phyloP scores from a whole-genome alignment of 106 monocot species.

The Platanthera zijinensis region DNA sequence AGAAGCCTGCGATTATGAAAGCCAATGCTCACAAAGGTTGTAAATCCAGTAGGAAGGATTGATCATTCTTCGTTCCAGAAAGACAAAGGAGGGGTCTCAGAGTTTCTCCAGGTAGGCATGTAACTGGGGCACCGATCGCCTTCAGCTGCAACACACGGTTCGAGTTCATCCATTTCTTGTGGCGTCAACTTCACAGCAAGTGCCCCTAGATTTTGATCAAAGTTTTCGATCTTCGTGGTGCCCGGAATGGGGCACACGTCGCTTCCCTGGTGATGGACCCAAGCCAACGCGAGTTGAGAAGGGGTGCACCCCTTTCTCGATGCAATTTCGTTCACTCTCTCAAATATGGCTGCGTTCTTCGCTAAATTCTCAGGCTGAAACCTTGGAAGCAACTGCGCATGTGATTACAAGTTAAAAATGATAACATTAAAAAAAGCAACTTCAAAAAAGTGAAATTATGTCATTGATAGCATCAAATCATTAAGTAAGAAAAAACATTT shows the following conservation, averaged over 20 bases:
- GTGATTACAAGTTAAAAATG: background rate
- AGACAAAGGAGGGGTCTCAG: conserved; percentile 38
- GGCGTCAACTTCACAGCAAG: conserved; percentile 27
- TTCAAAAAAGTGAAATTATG: background rate
- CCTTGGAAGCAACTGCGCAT: conserved; percentile 14
- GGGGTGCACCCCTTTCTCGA: conserved; percentile 27
- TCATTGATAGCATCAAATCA: no score
- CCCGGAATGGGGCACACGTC: conserved; percentile 45
- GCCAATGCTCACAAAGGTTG: no score
- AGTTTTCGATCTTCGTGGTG: conserved; percentile 48
- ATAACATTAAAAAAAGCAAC: background rate
- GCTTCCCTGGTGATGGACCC: conserved; percentile 38
- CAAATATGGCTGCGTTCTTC: conserved; percentile 19
- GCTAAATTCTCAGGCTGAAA: conserved; percentile 29
- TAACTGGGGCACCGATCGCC: conserved; percentile 24
- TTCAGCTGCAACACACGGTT: conserved; percentile 21
- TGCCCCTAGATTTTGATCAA: conserved; percentile 45
- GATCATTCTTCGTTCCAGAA: conserved; percentile 18
- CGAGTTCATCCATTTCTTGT: conserved; percentile 39
- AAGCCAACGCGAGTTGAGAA: conserved; percentile 38
- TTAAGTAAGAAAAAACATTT: no score
- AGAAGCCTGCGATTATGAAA: no score
- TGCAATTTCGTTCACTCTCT: conserved; percentile 29
- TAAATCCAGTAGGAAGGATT: no score
- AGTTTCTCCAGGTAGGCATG: conserved; percentile 23